Conservation (phyloP, 202 grass and related monocot genomes). For the Alloteropsis angusta region DNA sequence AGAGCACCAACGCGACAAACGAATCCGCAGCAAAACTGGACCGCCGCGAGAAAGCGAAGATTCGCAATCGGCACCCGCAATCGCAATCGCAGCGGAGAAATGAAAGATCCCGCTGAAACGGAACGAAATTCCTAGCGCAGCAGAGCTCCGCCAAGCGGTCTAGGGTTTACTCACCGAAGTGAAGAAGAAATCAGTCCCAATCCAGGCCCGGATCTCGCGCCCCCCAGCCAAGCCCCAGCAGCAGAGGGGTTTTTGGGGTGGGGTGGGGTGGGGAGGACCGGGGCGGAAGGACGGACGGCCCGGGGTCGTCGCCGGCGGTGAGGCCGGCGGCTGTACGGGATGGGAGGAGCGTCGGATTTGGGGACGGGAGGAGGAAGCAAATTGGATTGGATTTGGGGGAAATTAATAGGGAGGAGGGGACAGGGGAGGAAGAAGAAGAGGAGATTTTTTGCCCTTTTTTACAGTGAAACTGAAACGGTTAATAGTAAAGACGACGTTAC, state of each 20-base stretch:
- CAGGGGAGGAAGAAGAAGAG: neutral
- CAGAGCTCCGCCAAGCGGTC: neutral
- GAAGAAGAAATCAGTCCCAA: neutral
- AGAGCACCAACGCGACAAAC: neutral
- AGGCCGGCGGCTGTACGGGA: neutral
- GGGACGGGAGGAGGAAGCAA: neutral
- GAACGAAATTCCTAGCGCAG: neutral
- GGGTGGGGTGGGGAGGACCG: neutral
- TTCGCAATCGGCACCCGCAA: neutral
- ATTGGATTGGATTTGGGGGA: neutral
- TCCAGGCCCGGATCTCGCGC: neutral
- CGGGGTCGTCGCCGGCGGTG: conserved; percentile 2
- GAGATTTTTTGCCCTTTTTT: neutral
- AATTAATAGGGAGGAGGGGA: neutral
- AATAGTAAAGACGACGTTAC: neutral
- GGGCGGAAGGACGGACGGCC: neutral
- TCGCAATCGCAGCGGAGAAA: neutral
- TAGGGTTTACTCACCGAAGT: neutral
- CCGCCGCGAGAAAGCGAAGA: neutral
- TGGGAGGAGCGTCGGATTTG: neutral
- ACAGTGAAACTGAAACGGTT: neutral
- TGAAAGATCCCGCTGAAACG: neutral
- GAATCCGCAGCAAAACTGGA: neutral
- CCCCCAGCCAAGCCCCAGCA: neutral
- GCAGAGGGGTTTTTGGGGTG: neutral